Percentiles rank a stretch among this genome's conserved stretches.
Conservation (phyloP, 352 stramenopile species). For the Pythium dissimile region DNA sequence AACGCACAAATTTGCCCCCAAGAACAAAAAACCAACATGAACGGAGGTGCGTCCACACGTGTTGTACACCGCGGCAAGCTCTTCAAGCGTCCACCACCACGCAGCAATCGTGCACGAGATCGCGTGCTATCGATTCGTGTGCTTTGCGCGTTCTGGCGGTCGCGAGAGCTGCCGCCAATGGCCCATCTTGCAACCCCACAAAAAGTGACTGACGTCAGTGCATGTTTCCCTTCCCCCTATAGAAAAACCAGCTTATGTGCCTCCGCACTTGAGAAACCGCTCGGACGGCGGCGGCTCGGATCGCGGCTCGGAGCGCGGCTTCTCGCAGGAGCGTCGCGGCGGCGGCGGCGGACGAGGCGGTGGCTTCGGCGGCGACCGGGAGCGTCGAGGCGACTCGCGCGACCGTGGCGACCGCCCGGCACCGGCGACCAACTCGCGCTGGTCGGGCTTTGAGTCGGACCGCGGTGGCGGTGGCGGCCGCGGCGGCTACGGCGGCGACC, state of each 20-base stretch:
- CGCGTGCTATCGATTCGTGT: background rate
- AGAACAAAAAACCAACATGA: slow-evolving; percentile 28
- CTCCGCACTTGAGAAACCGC: slow-evolving; percentile 61
- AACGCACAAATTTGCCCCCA: slow-evolving; percentile 16
- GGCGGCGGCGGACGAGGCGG: slow-evolving; percentile 11
- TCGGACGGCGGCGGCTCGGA: slow-evolving; percentile 29
- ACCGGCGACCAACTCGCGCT: slow-evolving; percentile 16
- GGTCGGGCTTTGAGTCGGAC: slow-evolving; percentile 17
- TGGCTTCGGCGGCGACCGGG: slow-evolving; percentile 18
- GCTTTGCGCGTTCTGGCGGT: background rate
- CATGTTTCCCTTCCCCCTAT: slow-evolving; percentile 14
- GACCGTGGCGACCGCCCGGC: slow-evolving; percentile 10
- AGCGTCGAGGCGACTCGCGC: slow-evolving; percentile 13
- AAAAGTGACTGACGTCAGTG: slow-evolving; percentile 16
- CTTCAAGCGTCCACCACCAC: no score
- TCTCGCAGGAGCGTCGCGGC: slow-evolving; percentile 14
- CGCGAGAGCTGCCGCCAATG: background rate
- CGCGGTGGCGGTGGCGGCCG: slow-evolving; percentile 13
- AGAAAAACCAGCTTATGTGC: slow-evolving; percentile 78
- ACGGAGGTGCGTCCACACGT: slow-evolving; percentile 23
- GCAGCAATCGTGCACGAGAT: background rate
- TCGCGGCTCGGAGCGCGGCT: slow-evolving; percentile 21
- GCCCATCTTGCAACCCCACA: slow-evolving; percentile 12
- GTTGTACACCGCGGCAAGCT: background rate
- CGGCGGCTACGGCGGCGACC: slow-evolving; percentile 13